Base-by-base conservation (phyloP, 2,329 filamentous ascomycete genomes). In the Paracorniculantispora psalliotae region DNA sequence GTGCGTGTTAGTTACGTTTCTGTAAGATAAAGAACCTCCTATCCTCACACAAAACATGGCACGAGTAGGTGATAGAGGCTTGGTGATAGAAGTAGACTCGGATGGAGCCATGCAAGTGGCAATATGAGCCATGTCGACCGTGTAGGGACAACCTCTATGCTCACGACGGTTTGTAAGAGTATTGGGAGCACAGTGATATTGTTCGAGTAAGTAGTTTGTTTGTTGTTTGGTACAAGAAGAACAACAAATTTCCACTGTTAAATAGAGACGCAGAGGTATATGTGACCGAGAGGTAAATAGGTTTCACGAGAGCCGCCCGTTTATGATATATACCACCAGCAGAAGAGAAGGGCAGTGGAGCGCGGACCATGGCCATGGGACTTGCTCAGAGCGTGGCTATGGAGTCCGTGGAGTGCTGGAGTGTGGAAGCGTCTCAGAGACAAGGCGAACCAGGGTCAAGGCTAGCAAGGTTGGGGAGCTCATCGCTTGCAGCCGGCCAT, bases 111-210 rank as follows among this genome's bases (percentile, higher is more conserved):
- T 77, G 69, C 83, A 85, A 66, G 75, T 80, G 69, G 80, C 81
- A 71, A 86, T 86, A 71, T 87, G 84, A 72, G 82, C 81, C 83
- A 86, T 86, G 30, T 46, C 19, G 26, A 37, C 48, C 21, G 54
- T 15, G 25, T n/a, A 43, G 25, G 49, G 33, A 10, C 17, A 15
- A 28, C 37, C 35, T 44, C 21, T 56, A 46, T 37, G 30, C 17
- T 44, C 30, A 49, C 23, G 10, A 37, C 23, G 46, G 43, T 44
- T 28, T 49, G 43, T 19, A 19, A 46, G 41, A 57, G 8, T 44
- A 30, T 30, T 46, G 19, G 19, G 41, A 25, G 7, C n/a, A 2
- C 19, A 4, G 17, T 33, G 33, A 17, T 8, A 23, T 30, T 25
- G 46, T 30, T 49, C 17, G 30, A 30, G 12, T 2, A 10, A 2